Conservation (phyloP, 1,139 yeast genomes). For the Kurtzmaniella quercitrusa region DNA sequence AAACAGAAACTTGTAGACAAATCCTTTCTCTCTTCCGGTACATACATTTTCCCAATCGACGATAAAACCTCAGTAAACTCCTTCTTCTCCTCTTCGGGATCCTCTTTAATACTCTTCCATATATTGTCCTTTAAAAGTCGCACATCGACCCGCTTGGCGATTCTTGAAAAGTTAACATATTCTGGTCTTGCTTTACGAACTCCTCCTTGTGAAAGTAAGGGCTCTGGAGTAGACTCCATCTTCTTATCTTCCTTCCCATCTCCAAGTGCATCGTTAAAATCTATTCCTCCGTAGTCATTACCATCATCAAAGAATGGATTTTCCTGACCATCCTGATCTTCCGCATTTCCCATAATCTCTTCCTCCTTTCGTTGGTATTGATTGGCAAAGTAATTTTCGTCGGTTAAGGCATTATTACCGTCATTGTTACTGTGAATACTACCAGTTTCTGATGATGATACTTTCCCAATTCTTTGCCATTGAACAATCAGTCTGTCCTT, state of each 20-base stretch:
- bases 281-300: slow-evolving; percentile 38
- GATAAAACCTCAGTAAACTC: slow-evolving; percentile 47
- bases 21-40: slow-evolving; percentile 44
- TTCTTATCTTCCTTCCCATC: slow-evolving; percentile 19
- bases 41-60: slow-evolving; percentile 49
- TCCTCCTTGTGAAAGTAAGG: slow-evolving; percentile 28
- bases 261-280: slow-evolving; percentile 43
- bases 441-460: slow-evolving; percentile 6
- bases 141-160: slow-evolving; percentile 74
- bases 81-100: slow-evolving; percentile 8
- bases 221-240: slow-evolving; percentile 20
- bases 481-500: slow-evolving; percentile 52
- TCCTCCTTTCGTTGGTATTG: slow-evolving; percentile 48
- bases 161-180: slow-evolving; percentile 58
- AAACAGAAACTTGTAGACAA: slow-evolving; percentile 74
- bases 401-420: slow-evolving; percentile 35
- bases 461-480: slow-evolving; percentile 16
- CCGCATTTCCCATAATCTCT: slow-evolving; percentile 32
- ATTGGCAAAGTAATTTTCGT: slow-evolving; percentile 74
- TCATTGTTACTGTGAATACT: slow-evolving; percentile 9
- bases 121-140: slow-evolving; percentile 64
- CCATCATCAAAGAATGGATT: slow-evolving; percentile 26
- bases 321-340: slow-evolving; percentile 44
- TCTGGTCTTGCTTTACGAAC: slow-evolving; percentile 50
- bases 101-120: slow-evolving; percentile 50